These are phyloP conservation scores for Viola pubescens DNA, from an alignment of 441 rosid genomes.

Conservation along the genomic window DNA sequence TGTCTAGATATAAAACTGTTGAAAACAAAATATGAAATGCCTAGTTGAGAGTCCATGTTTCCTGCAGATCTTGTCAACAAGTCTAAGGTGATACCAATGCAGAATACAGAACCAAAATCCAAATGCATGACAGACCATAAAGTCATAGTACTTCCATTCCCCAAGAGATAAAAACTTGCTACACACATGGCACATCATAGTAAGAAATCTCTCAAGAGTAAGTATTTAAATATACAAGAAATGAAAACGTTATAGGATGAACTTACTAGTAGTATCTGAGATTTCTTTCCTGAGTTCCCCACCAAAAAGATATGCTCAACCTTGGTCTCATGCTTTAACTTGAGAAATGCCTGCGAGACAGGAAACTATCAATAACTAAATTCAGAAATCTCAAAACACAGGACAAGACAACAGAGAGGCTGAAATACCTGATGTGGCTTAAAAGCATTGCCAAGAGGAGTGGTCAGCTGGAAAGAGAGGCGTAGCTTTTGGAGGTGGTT, in stretches of 20 bases:
- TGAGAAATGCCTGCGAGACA: slow-evolving; percentile 73
- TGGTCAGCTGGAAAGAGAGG: slow-evolving; percentile 53
- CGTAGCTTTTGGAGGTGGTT: slow-evolving; percentile 94
- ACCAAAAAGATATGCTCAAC: slow-evolving; percentile 82
- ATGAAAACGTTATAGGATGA: background rate
- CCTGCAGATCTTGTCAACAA: no score
- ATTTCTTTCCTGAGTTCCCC: slow-evolving; percentile 60
- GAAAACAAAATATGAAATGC: no score
- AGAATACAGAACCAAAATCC: no score
- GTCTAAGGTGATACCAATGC: no score
- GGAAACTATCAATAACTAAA: slow-evolving; percentile 23
- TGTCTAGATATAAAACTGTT: no score
- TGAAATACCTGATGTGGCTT: slow-evolving; percentile 83
- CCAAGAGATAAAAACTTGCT: no score
- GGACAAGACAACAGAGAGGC: slow-evolving; percentile 3
- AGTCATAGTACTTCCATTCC: background rate
- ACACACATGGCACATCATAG: no score
- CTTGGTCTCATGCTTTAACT: slow-evolving; percentile 71
- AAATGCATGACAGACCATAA: no score
- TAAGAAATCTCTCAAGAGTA: background rate
- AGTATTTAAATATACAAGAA: background rate
- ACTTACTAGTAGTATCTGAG: slow-evolving; percentile 75
- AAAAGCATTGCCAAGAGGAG: slow-evolving; percentile 63
- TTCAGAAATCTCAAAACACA: slow-evolving; percentile 1
- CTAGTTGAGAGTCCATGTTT: no score